Base-by-base conservation (phyloP, 192 early-diverging fungal genomes). In the Thamnidium elegans region DNA sequence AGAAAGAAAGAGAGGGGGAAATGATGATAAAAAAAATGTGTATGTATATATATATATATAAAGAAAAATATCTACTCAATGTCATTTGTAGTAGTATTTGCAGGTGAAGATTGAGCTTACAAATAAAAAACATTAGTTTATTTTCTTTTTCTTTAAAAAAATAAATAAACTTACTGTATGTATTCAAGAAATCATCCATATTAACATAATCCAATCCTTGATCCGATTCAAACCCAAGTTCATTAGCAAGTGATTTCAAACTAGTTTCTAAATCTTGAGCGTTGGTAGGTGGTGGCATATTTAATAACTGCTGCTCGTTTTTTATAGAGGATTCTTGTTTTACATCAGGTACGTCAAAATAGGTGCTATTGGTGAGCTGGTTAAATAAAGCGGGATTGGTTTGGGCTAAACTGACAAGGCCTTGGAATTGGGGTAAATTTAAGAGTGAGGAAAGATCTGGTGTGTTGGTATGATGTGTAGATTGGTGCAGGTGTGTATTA, bases 201-300 rank as follows among this genome's bases (percentile, higher is more conserved):
- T 69, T 63, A 1, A 69, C 68, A 58, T 63, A 69, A 51, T 63
- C 68, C 14, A 69, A 39, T 43, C 58, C 56, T 9, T 39, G 36
- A 63, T 69, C 43, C n/a, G 23, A 46, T 42, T 64, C 68, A 44
- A 69, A 69, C 2, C 62, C 68, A 63, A 69, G 68, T 55, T 69
- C 60, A 8, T 55, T 53, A 20, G 62, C 62, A 6, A 69, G 39
- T 15, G 55, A 56, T 13, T 63, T 61, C 20, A 69, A 45, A 19
- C 48, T 55, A 21, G 45, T 58, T 26, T 54, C 68, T 30, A 69
- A 42, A n/a, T 54, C 60, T 26, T 61, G 51, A 62, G 13, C 52
- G 43, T 19, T 68, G 51, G 51, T 31, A 13, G 31, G 58, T 55
- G 21, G 42, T 36, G 43, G 62, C 36, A 19, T 21, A 34, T 51